phyloP scores from a whole-genome alignment of 106 monocot genomes.

The Platanthera guangdongensis region DNA sequence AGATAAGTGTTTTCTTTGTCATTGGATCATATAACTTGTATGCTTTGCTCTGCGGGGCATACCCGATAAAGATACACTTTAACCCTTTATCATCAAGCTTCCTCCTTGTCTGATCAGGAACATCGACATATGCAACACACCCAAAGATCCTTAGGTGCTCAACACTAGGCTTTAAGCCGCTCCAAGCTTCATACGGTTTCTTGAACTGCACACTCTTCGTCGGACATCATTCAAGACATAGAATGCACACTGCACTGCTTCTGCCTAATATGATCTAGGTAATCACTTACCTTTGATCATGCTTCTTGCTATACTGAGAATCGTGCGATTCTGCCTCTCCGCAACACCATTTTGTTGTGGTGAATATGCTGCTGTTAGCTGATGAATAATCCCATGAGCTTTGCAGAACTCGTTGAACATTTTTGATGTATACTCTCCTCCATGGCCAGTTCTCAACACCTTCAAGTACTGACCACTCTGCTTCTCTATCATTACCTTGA shows the following conservation, averaged over 20 bases:
- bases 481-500: too few relatives aligned
- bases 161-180: background rate
- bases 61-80: background rate
- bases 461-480: too few relatives aligned
- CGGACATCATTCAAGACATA: background rate
- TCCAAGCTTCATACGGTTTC: conserved; percentile 2
- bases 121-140: background rate
- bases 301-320: too few relatives aligned
- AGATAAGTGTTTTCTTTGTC: background rate
- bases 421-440: too few relatives aligned
- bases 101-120: background rate
- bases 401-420: too few relatives aligned
- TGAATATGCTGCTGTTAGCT: too few relatives aligned
- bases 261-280: background rate
- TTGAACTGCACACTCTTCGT: background rate
- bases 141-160: background rate
- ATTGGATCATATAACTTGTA: background rate
- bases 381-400: too few relatives aligned
- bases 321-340: too few relatives aligned
- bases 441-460: too few relatives aligned
- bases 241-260: background rate
- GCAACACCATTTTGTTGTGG: too few relatives aligned
- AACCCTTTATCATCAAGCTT: background rate
- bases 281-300: background rate
- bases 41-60: background rate